These are phyloP conservation scores for Mycena venus DNA, from an alignment of 768 basidiomycete species.

Conservation along the genomic window DNA sequence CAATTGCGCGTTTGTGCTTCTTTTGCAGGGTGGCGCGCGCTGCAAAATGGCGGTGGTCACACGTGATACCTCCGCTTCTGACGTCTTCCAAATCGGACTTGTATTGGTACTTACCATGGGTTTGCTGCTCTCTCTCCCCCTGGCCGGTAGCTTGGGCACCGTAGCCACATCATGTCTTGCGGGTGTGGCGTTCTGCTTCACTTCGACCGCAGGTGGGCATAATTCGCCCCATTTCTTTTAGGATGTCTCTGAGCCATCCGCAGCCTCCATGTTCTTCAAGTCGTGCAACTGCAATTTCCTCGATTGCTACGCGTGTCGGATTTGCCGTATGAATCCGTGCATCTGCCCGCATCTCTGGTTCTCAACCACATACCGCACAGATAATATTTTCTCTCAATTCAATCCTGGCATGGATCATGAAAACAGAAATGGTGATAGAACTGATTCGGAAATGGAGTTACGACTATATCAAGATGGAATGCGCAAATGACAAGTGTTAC, in stretches of 20 bases:
- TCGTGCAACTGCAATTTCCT: constrained; percentile 99
- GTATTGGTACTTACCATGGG: constrained; percentile 66
- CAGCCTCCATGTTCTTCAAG: constrained; percentile 97
- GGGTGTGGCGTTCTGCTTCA: constrained; percentile 88
- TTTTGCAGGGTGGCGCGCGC: background rate
- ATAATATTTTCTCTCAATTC: constrained; percentile 97
- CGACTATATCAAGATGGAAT: constrained; percentile 99
- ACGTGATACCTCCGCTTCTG: too few relatives aligned
- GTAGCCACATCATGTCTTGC: constrained; percentile 88
- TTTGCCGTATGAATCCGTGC: constrained; percentile 76
- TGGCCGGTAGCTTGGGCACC: constrained; percentile 75
- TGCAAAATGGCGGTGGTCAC: too few relatives aligned
- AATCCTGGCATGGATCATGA: constrained; percentile 97
- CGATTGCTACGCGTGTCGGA: constrained; percentile 96
- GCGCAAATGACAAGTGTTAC: constrained; percentile 92
- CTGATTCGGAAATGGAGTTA: constrained; percentile 94
- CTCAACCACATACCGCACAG: constrained; percentile 52
- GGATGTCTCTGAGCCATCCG: constrained; percentile 33
- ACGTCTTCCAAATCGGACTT: background rate
- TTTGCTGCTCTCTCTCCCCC: constrained; percentile 77
- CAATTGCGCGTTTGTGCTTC: background rate
- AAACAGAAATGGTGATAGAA: constrained; percentile 87
- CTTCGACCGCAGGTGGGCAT: constrained; percentile 82
- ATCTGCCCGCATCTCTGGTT: background rate
- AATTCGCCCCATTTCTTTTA: background rate